These are phyloP conservation scores for Immersiella caudata DNA, from an alignment of 495 filamentous ascomycete genomes.

Conservation along the genomic window DNA sequence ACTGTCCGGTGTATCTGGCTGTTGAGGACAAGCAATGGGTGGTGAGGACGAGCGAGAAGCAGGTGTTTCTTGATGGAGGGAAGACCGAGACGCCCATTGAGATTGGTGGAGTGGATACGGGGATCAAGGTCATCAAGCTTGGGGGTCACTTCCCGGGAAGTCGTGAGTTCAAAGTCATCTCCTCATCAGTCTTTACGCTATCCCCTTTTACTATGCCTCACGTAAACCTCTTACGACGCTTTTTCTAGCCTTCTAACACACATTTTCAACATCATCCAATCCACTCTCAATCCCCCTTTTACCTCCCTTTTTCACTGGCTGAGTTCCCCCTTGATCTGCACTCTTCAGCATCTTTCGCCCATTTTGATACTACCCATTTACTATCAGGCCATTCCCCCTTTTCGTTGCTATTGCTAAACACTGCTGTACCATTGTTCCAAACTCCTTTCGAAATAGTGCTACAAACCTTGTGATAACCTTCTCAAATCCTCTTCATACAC, in stretches of 20 bases:
- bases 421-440: too few relatives aligned
- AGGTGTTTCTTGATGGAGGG: slow-evolving; percentile 45
- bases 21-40: slow-evolving; percentile 65
- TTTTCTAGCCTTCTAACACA: too few relatives aligned
- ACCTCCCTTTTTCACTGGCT: too few relatives aligned
- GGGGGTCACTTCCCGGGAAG: slow-evolving; percentile 79
- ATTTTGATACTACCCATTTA: too few relatives aligned
- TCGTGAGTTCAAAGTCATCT: slow-evolving; percentile 16
- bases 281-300: too few relatives aligned
- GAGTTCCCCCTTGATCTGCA: too few relatives aligned
- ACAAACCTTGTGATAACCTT: not conserved
- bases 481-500: not conserved
- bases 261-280: too few relatives aligned
- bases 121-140: slow-evolving; percentile 64
- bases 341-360: too few relatives aligned
- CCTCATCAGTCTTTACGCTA: not conserved
- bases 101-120: slow-evolving; percentile 47
- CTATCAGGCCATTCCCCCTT: too few relatives aligned
- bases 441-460: not conserved
- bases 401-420: too few relatives aligned
- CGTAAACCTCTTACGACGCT: too few relatives aligned
- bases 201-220: too few relatives aligned
- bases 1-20: slow-evolving; percentile 65
- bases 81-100: slow-evolving; percentile 33
- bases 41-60: slow-evolving; percentile 37